Conservation (phyloP, 1,284 basidiomycete species). For the Flammula alnicola region DNA sequence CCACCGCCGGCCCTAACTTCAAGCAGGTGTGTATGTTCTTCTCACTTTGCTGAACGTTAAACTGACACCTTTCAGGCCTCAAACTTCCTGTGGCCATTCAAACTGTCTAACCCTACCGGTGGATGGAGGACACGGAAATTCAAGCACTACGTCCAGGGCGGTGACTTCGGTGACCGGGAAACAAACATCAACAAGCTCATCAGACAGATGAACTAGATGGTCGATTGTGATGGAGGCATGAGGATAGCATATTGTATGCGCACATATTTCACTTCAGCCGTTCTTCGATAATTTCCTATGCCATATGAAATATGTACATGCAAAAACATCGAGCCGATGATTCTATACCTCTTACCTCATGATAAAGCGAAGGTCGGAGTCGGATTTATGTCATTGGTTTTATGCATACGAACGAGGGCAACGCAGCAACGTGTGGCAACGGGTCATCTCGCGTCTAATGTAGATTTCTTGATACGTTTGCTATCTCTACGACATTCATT, state of each 20-base stretch:
- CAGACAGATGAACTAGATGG: conserved; percentile 88
- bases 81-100: conserved; percentile 99
- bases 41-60: background rate
- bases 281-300: conserved; percentile 15
- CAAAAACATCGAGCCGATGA: conserved; percentile 12
- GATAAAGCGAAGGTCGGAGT: no score
- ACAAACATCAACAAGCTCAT: conserved; percentile 96
- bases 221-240: conserved; percentile 21
- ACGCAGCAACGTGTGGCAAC: no score
- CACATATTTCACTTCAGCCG: conserved; percentile 18
- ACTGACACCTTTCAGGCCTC: conserved; percentile 60
- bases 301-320: conserved; percentile 11
- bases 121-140: conserved; percentile 98
- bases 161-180: conserved; percentile 97
- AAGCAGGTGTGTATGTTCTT: conserved; percentile 76
- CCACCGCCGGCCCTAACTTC: conserved; percentile 97
- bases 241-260: conserved; percentile 18
- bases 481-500: no score
- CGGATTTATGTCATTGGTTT: no score
- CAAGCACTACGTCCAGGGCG: conserved; percentile 92
- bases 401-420: no score
- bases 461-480: no score
- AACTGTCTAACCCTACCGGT: conserved; percentile 98
- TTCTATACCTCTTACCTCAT: no score
- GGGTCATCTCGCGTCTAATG: no score